Conservation (phyloP, 768 basidiomycete genomes). For the Termitomyces bulborhizus region DNA sequence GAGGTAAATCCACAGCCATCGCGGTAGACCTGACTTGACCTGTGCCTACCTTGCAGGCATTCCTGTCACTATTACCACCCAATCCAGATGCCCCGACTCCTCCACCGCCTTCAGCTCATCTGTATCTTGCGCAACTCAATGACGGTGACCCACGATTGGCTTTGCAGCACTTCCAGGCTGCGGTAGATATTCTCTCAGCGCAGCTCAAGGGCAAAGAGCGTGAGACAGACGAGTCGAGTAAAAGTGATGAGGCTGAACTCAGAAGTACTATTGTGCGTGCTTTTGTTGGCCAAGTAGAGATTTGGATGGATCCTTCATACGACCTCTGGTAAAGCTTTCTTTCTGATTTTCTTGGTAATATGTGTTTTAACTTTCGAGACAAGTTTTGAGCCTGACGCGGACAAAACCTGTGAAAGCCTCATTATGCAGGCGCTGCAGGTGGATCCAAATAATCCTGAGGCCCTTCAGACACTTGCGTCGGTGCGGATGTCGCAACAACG, state of each 20-base stretch:
- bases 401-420: conserved; percentile 74
- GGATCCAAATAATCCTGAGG: conserved; percentile 73
- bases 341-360: not conserved
- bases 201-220: conserved; percentile 75
- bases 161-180: conserved; percentile 73
- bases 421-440: conserved; percentile 66
- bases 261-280: conserved; percentile 70
- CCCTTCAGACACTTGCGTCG: conserved; percentile 74
- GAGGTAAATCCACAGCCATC: conserved; percentile 36
- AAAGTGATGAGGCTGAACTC: conserved; percentile 51
- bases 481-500: conserved; percentile 86
- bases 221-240: conserved; percentile 30
- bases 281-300: conserved; percentile 84
- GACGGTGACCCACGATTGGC: conserved; percentile 73
- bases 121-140: conserved; percentile 84
- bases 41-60: conserved; percentile 39
- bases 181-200: conserved; percentile 59
- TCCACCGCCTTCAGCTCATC: conserved; percentile 73
- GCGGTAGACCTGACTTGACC: not conserved
- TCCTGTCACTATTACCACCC: conserved; percentile 55
- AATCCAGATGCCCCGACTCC: conserved; percentile 49
- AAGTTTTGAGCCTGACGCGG: conserved; percentile 80
- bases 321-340: conserved; percentile 68
- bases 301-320: conserved; percentile 91
- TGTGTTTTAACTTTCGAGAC: not conserved